These are phyloP conservation scores for Phylloporus arenicola DNA, from an alignment of 768 basidiomycete genomes.

Conservation along the genomic window DNA sequence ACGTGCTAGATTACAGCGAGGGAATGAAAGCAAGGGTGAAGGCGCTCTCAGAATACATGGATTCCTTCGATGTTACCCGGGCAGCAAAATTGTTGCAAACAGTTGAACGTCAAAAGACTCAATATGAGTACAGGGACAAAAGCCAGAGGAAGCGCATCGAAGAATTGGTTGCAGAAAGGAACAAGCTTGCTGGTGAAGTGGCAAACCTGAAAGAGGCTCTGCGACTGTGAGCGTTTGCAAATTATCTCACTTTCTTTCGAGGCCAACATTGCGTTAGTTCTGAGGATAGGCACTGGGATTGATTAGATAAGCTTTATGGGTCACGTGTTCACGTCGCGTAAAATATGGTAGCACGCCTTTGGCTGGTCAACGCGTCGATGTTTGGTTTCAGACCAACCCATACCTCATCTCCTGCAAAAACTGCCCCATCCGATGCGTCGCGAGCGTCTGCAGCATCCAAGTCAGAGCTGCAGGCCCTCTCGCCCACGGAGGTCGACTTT, in stretches of 20 bases:
- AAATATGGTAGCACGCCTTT: conserved; percentile 16
- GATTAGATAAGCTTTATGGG: conserved; percentile 22
- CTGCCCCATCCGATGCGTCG: conserved; percentile 35
- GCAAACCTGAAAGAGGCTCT: conserved; percentile 13
- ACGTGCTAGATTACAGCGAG: conserved; percentile 21
- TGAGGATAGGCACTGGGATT: not conserved
- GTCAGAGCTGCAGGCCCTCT: conserved; percentile 48
- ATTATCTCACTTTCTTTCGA: not conserved
- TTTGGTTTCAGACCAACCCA: conserved; percentile 42
- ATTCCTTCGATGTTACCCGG: conserved; percentile 22
- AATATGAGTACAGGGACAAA: conserved; percentile 19
- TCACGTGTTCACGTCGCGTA: conserved; percentile 28
- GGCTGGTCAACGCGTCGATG: conserved; percentile 28
- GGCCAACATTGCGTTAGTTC: not conserved
- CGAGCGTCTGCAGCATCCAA: conserved; percentile 36
- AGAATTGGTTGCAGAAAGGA: conserved; percentile 17
- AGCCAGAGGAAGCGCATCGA: conserved; percentile 20
- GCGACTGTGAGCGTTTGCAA: conserved; percentile 7
- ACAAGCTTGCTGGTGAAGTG: conserved; percentile 13
- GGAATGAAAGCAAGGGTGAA: conserved; percentile 22
- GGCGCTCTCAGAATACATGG: conserved; percentile 22
- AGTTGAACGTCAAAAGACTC: conserved; percentile 20
- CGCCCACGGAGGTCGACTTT: conserved; percentile 57
- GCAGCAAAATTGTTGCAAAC: conserved; percentile 12
- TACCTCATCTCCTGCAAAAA: conserved; percentile 42